These are phyloP conservation scores for Fusarium robinianum DNA, from an alignment of 2,329 filamentous ascomycete genomes.

Conservation along the genomic window DNA sequence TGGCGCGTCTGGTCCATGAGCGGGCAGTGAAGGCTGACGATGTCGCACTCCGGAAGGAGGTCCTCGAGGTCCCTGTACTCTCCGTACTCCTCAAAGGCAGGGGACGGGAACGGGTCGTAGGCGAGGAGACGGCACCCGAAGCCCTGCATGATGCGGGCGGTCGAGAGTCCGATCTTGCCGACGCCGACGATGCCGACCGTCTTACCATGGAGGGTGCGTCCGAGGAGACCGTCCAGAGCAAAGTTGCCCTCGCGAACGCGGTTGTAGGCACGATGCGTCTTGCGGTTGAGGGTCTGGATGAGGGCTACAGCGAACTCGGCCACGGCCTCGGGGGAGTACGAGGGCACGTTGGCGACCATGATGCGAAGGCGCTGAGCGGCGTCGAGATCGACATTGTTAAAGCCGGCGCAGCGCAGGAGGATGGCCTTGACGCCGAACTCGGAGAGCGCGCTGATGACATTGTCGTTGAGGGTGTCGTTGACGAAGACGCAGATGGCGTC, in stretches of 20 bases:
- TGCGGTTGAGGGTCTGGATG: slow-evolving; percentile 68
- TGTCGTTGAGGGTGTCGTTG: slow-evolving; percentile 61
- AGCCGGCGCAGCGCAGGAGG: slow-evolving; percentile 69
- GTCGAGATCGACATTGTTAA: slow-evolving; percentile 67
- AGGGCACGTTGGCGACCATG: slow-evolving; percentile 68
- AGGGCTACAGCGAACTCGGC: slow-evolving; percentile 72
- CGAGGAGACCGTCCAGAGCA: slow-evolving; percentile 65
- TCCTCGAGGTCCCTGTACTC: slow-evolving; percentile 58
- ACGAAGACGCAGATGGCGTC: slow-evolving; percentile 70
- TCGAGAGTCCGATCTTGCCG: slow-evolving; percentile 66
- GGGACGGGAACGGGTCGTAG: slow-evolving; percentile 59
- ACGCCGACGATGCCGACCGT: slow-evolving; percentile 69
- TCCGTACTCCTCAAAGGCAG: slow-evolving; percentile 55
- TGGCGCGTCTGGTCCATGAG: slow-evolving; percentile 63
- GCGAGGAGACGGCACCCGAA: slow-evolving; percentile 68
- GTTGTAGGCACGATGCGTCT: slow-evolving; percentile 70
- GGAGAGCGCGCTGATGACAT: slow-evolving; percentile 57
- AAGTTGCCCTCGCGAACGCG: slow-evolving; percentile 72
- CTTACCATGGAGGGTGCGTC: slow-evolving; percentile 64
- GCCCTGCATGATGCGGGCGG: slow-evolving; percentile 64
- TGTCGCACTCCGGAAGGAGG: slow-evolving; percentile 60
- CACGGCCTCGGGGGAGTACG: slow-evolving; percentile 71
- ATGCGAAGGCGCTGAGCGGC: slow-evolving; percentile 59
- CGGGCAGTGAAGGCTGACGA: slow-evolving; percentile 69
- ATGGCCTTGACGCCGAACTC: slow-evolving; percentile 58